Conservation (phyloP, 2,329 filamentous ascomycete species). For the Gnomoniopsis sp. region DNA sequence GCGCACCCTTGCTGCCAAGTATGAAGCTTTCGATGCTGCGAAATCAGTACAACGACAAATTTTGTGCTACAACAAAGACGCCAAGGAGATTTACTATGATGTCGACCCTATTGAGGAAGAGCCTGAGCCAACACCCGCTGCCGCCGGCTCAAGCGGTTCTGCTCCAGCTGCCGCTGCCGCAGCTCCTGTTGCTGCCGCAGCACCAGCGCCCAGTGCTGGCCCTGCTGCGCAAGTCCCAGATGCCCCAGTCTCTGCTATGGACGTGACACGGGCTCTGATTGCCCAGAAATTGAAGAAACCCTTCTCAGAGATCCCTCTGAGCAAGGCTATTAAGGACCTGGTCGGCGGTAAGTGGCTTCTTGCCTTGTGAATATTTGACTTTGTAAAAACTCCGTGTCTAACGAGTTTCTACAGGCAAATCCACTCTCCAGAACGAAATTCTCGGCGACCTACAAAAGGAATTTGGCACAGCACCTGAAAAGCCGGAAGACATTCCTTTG, state of each 20-base stretch:
- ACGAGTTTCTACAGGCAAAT: slow-evolving; percentile 67
- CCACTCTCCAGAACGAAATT: slow-evolving; percentile 97
- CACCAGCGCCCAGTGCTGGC: slow-evolving; percentile 69
- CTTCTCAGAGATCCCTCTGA: slow-evolving; percentile 80
- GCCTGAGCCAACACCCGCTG: slow-evolving; percentile 56
- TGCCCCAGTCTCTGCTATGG: slow-evolving; percentile 80
- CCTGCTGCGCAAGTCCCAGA: slow-evolving; percentile 86
- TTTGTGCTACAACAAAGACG: slow-evolving; percentile 98
- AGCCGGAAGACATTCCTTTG: slow-evolving; percentile 94
- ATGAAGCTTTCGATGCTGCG: slow-evolving; percentile 96
- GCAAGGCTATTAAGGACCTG: slow-evolving; percentile 97
- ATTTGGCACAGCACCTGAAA: slow-evolving; percentile 96
- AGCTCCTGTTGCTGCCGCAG: slow-evolving; percentile 50
- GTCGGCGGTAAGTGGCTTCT: slow-evolving; percentile 73
- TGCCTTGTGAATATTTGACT: neutral
- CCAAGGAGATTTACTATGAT: slow-evolving; percentile 99
- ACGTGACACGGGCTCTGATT: slow-evolving; percentile 84
- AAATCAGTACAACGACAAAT: slow-evolving; percentile 96
- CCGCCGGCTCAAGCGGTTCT: slow-evolving; percentile 49
- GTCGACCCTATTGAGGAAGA: slow-evolving; percentile 94
- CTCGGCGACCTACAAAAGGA: slow-evolving; percentile 96
- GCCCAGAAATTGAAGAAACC: slow-evolving; percentile 98
- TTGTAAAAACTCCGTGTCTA: slow-evolving; percentile 5
- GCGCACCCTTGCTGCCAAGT: slow-evolving; percentile 91
- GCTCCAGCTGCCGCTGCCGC: slow-evolving; percentile 52